Conservation (phyloP, 306 rosid genomes). For the Cicer yamashitae region DNA sequence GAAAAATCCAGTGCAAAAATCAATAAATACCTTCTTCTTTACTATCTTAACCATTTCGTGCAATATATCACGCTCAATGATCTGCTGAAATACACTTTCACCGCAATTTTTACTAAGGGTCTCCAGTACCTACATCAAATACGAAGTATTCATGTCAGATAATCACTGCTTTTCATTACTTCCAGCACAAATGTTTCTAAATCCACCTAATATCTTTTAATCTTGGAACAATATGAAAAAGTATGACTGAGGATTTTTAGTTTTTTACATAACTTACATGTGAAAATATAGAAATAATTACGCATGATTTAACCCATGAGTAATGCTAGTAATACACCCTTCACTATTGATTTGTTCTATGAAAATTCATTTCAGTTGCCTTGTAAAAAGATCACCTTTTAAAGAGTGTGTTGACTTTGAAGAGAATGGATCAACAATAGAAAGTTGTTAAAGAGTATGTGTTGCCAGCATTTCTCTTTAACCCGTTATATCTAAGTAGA, state of each 20-base stretch:
- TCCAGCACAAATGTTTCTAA: constrained; percentile 14
- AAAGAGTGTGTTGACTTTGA: not conserved
- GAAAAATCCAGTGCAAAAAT: constrained; percentile 28
- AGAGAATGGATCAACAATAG: not conserved
- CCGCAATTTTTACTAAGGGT: constrained; percentile 94
- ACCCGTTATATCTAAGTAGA: constrained; percentile 23
- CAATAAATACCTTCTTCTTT: constrained; percentile 81
- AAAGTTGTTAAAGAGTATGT: not conserved
- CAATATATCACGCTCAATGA: constrained; percentile 85
- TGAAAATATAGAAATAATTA: not conserved
- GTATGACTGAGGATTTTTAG: constrained; percentile 1
- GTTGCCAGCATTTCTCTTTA: constrained; percentile 14
- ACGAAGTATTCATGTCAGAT: constrained; percentile 34
- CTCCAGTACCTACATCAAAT: constrained; percentile 79
- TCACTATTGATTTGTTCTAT: not conserved
- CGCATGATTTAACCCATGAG: constrained; percentile 17
- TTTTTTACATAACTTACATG: constrained; percentile 3
- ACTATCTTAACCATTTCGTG: constrained; percentile 97
- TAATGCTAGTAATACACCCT: not conserved
- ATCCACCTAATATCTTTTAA: constrained; percentile 30
- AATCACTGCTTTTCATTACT: constrained; percentile 31
- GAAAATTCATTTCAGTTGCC: not conserved
- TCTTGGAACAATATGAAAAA: constrained; percentile 30
- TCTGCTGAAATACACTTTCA: constrained; percentile 83
- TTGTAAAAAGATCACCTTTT: not conserved